Conservation (phyloP, 768 basidiomycete genomes). For the Daedaleopsis sinensis region DNA sequence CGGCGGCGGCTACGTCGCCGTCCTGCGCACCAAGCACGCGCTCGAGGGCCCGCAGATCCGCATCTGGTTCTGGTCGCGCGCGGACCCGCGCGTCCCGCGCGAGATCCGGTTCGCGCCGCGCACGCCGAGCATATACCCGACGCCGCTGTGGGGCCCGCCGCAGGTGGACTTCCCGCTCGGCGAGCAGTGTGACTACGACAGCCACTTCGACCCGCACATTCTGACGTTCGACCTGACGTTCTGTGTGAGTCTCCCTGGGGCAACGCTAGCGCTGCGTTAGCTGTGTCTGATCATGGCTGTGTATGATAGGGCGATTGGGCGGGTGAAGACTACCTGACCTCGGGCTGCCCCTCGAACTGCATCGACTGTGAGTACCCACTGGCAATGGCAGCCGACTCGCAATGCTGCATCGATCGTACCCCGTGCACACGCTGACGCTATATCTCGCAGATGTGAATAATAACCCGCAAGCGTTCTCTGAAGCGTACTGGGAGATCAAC, state of each 20-base stretch:
- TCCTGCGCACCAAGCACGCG: constrained; percentile 40
- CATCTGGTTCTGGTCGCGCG: constrained; percentile 65
- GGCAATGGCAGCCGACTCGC: not conserved
- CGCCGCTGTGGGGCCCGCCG: constrained; percentile 46
- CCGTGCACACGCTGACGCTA: not conserved
- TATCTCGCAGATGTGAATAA: constrained; percentile 54
- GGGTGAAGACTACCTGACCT: constrained; percentile 41
- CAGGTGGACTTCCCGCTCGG: constrained; percentile 51
- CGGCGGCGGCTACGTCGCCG: constrained; percentile 64
- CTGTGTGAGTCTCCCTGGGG: constrained; percentile 45
- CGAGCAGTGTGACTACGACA: constrained; percentile 51
- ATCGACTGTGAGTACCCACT: constrained; percentile 45
- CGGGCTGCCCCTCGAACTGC: constrained; percentile 49
- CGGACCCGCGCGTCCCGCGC: constrained; percentile 46
- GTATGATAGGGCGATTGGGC: constrained; percentile 55
- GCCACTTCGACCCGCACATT: constrained; percentile 54
- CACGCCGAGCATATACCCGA: constrained; percentile 20
- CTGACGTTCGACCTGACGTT: constrained; percentile 65
- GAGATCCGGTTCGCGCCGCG: constrained; percentile 34
- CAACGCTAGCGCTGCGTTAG: not conserved
- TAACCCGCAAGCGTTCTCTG: constrained; percentile 56
- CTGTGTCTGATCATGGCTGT: not conserved
- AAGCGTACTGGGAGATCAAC: constrained; percentile 75
- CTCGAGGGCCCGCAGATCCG: constrained; percentile 43
- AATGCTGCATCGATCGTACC: too few species aligned